Percentiles rank a stretch among this genome's conserved stretches.
These are phyloP conservation scores for Rhizopus microsporus DNA, from an alignment of 371 early-diverging fungal species.

Conservation along the genomic window DNA sequence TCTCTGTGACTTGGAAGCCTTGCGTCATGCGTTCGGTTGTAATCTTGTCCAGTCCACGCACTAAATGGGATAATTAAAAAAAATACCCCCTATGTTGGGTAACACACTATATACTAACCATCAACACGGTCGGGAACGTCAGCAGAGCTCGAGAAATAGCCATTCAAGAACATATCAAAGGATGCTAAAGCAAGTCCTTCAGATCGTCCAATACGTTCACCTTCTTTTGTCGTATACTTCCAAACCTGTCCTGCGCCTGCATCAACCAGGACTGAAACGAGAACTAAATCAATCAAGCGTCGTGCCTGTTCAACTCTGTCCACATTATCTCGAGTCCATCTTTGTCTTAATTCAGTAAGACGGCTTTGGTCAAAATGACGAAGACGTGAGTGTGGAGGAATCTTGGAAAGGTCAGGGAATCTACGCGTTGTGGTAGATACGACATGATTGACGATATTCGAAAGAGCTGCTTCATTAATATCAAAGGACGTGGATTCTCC, in stretches of 20 bases:
- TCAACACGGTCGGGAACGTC: constrained; percentile 69
- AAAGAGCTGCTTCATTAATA: constrained; percentile 63
- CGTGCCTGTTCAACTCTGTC: constrained; percentile 64
- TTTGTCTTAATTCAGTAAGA: constrained; percentile 45
- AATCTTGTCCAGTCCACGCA: constrained; percentile 57
- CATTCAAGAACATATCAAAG: constrained; percentile 82
- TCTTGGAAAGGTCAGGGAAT: constrained; percentile 56
- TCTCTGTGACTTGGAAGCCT: constrained; percentile 80
- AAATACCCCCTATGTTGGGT: constrained; percentile 1
- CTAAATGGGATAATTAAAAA: constrained; percentile 23
- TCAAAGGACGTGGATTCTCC: constrained; percentile 67
- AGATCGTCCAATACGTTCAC: constrained; percentile 61
- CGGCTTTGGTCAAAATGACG: constrained; percentile 78
- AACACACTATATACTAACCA: constrained; percentile 41
- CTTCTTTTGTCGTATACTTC: constrained; percentile 59
- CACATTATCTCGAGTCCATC: constrained; percentile 26
- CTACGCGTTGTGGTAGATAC: constrained; percentile 70
- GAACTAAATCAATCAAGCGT: constrained; percentile 80
- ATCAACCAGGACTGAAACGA: constrained; percentile 90
- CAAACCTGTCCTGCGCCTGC: constrained; percentile 91
- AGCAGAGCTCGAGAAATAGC: constrained; percentile 69
- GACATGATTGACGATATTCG: constrained; percentile 68
- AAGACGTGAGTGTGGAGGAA: constrained; percentile 90
- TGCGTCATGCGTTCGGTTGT: constrained; percentile 59
- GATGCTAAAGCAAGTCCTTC: constrained; percentile 92